Evolutionary conservation across 1,139 yeast genomes (phyloP).

Genomic region (Suhomyces bolitotheri): DNA sequence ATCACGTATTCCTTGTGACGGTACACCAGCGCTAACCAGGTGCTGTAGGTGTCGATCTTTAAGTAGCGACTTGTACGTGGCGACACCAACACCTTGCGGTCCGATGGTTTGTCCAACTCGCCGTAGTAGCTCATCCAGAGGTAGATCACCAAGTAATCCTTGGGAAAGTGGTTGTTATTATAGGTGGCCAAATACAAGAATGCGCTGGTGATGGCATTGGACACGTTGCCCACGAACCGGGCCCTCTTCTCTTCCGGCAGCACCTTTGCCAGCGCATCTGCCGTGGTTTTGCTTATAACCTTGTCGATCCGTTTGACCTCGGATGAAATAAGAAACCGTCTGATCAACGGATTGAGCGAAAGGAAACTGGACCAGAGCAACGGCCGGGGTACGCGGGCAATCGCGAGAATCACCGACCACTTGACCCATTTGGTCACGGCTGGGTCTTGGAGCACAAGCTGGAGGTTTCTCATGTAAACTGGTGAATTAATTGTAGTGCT

Average conservation of each 20-base stretch:
- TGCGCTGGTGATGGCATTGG: conserved; percentile 31
- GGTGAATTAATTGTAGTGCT: not conserved
- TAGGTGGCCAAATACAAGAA: conserved; percentile 35
- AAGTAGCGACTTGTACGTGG: conserved; percentile 30
- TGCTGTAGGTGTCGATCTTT: conserved; percentile 28
- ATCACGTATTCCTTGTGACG: conserved; percentile 35
- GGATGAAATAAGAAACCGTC: conserved; percentile 10
- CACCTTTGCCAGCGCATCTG: not conserved
- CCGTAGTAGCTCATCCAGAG: conserved; percentile 37
- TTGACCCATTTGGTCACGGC: conserved; percentile 30
- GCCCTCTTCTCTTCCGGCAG: not conserved
- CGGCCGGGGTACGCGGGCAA: conserved; percentile 29
- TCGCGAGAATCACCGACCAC: conserved; percentile 30
- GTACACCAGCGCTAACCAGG: conserved; percentile 25
- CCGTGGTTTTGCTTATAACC: not conserved
- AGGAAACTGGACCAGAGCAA: conserved; percentile 35
- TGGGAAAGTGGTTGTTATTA: conserved; percentile 33
- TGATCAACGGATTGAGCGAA: conserved; percentile 34
- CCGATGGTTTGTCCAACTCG: conserved; percentile 38
- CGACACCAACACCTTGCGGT: conserved; percentile 29
- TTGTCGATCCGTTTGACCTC: not conserved
- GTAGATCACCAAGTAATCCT: conserved; percentile 42
- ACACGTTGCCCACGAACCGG: conserved; percentile 17
- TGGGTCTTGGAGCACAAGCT: conserved; percentile 9
- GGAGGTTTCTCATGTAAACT: conserved; percentile 16